Base-by-base conservation (phyloP, 371 early-diverging fungal species). In the Mucor lusitanicus region DNA sequence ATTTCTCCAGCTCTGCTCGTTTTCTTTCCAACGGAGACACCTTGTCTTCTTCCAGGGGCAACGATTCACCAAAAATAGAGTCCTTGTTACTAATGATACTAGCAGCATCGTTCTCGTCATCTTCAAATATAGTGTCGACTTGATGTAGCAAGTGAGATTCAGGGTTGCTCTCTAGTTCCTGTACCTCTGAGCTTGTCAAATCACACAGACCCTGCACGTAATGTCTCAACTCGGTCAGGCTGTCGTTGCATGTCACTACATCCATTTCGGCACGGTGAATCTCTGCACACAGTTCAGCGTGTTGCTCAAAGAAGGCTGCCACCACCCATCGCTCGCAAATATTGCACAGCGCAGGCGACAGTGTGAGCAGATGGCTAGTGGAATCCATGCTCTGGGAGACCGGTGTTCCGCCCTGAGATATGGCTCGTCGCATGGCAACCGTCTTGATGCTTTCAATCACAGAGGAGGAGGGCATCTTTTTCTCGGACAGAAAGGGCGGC, bases 251-350 rank as follows among this genome's bases (percentile, higher is more conserved):
- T 7, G 89, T 74, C 21, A 76, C 79, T 13, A 93, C 78, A 35
- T 92, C 92, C 88, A 89, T 90, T 72, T 94, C 94, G 2, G 84
- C 83, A 54, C 90, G 86, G 79, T 95, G 93, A 37, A 93, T 88
- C 54, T 91, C 89, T n/a, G 85, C 80, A 71, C 95, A 95, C 3
- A 82, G 63, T 42, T 80, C 85, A 13, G 90, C 84, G 74, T 95
- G 95, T 63, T 89, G 88, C 64, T 91, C 92, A 75, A 95, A 94
- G 48, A 90, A 85, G 1, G 87, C 71, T 17, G 89, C 88, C 2
- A 92, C 89, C 19, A 93, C 84, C 70, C 82, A 84, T 48, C 88
- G 81, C 63, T 95, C 95, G 64, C 95, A 95, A 11, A 95, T 88
- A 35, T 88, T 88, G 74, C 95, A 95, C 1, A 93, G 78, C 7